phyloP scores from a whole-genome alignment of 2,329 filamentous ascomycete species.

The Phyllosticta citribraziliensis region DNA sequence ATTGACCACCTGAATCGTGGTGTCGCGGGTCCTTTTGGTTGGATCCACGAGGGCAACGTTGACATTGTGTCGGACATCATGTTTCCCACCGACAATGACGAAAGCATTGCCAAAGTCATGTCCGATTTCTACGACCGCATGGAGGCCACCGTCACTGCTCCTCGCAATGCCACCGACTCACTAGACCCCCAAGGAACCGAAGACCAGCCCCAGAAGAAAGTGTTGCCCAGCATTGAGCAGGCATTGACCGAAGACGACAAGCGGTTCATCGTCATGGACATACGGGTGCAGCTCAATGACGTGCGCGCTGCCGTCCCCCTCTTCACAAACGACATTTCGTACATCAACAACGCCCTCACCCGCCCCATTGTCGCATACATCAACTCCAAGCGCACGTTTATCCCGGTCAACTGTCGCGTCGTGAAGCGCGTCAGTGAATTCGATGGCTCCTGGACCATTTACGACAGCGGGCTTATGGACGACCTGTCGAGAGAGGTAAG shows the following conservation, averaged over 20 bases:
- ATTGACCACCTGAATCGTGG: conserved; percentile 95
- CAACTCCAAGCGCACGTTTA: conserved; percentile 89
- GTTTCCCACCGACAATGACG: conserved; percentile 80
- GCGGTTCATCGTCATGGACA: conserved; percentile 82
- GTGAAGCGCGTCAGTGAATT: conserved; percentile 86
- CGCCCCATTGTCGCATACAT: conserved; percentile 97
- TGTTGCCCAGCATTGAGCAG: background rate
- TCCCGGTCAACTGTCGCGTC: conserved; percentile 87
- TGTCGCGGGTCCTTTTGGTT: conserved; percentile 87
- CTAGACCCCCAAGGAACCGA: conserved; percentile 15
- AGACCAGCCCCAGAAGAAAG: background rate
- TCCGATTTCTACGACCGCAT: conserved; percentile 95
- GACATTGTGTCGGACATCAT: conserved; percentile 95
- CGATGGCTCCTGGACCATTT: conserved; percentile 90
- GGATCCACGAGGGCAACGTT: conserved; percentile 95
- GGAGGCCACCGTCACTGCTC: conserved; percentile 80
- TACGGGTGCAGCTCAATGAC: conserved; percentile 90
- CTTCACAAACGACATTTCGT: conserved; percentile 84
- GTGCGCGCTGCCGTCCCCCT: conserved; percentile 87
- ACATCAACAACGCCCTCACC: conserved; percentile 91
- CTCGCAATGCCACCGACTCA: conserved; percentile 46
- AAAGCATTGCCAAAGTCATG: conserved; percentile 87
- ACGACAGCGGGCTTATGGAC: conserved; percentile 87
- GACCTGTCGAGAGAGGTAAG: conserved; percentile 74
- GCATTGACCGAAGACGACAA: conserved; percentile 45